Evolutionary conservation across 176 grass and related monocot species (phyloP).

Genomic region (Triticum dicoccoides): DNA sequence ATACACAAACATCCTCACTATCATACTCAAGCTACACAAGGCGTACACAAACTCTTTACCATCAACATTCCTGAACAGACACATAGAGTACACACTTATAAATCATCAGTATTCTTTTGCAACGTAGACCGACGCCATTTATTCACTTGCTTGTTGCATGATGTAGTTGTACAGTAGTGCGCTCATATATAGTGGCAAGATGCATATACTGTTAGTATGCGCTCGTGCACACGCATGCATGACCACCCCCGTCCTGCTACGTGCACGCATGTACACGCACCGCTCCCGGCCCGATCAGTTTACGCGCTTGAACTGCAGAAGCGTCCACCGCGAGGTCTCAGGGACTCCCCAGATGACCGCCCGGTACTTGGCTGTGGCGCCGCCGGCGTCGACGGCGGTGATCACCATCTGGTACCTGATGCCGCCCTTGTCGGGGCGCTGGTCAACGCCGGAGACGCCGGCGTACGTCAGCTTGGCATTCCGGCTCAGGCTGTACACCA

Average conservation of each 20-base stretch:
- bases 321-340: constrained; percentile 21
- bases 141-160: background rate
- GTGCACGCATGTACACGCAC: background rate
- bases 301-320: constrained; percentile 35
- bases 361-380: background rate
- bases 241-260: background rate
- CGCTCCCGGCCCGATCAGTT: background rate
- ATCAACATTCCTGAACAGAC: too few species aligned
- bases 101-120: background rate
- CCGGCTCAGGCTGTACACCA: constrained; percentile 43
- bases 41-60: too few species aligned
- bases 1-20: too few species aligned
- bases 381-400: background rate
- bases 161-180: background rate
- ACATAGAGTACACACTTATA: background rate
- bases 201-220: background rate
- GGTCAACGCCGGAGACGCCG: constrained; percentile 4
- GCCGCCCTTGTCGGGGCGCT: constrained; percentile 10
- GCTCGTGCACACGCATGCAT: background rate
- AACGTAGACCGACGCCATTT: background rate
- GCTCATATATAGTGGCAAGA: background rate
- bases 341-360: constrained; percentile 37
- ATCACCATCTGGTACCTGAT: constrained; percentile 37
- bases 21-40: too few species aligned
- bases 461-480: constrained; percentile 1